Evolutionary conservation across 2,329 filamentous ascomycete species (phyloP).

Genomic region (Plenodomus lindquistii): DNA sequence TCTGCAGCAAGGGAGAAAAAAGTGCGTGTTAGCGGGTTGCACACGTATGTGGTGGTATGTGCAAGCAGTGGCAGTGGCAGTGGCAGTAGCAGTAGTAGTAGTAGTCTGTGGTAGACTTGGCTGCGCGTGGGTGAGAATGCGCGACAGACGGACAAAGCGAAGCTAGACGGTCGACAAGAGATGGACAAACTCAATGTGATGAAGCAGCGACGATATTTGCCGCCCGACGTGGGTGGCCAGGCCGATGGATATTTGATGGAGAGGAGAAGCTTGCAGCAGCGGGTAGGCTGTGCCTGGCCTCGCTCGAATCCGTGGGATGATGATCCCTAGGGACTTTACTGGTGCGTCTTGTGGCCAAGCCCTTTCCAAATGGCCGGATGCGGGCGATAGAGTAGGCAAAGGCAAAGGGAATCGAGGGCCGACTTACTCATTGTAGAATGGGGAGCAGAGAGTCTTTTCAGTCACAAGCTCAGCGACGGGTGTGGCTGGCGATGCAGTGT

Average conservation of each 20-base stretch:
- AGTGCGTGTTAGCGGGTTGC: constrained; percentile 30
- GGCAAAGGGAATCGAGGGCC: neutral
- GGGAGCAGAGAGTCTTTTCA: neutral
- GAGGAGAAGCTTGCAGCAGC: neutral
- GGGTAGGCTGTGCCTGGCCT: neutral
- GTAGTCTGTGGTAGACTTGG: neutral
- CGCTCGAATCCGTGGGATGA: neutral
- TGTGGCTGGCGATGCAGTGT: neutral
- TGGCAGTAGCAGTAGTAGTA: too few relatives aligned
- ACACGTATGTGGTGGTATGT: neutral
- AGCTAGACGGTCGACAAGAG: neutral
- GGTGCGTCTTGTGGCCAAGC: neutral
- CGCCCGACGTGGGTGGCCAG: neutral
- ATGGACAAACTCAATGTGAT: neutral
- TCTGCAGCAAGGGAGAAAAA: constrained; percentile 20
- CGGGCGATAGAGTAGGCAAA: neutral
- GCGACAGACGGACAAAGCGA: too few relatives aligned
- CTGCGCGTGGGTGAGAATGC: neutral
- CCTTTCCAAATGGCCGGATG: neutral
- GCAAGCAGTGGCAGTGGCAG: neutral
- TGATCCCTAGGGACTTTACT: neutral
- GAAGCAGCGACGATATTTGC: neutral
- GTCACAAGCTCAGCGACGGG: neutral
- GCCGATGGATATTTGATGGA: neutral
- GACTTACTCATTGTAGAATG: neutral